Evolutionary conservation across 108 stramenopile genomes (phyloP), one percentile per base, ranked within the genome.

Genomic region (Skeletonema costatum): DNA sequence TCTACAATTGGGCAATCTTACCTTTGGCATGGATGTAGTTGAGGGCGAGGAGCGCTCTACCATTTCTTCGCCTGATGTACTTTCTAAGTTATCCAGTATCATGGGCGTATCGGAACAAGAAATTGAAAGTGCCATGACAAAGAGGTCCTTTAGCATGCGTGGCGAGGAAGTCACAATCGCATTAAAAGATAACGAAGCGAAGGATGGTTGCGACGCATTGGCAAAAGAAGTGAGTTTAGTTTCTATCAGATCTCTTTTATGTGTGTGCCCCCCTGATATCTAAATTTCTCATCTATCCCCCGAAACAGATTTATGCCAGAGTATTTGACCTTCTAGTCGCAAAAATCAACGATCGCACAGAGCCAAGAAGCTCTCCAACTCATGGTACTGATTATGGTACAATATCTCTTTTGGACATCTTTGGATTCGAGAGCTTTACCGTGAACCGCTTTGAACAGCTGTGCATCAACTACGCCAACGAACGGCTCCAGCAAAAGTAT

Each of bases 381-480:
- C 39, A 48, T 35, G 41, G 56, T 6, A 13, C 60, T 42, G 82
- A 83, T 16, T 87, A 84, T 71, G 89, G 87, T 39, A 86, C 88
- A 48, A 92, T 96, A 51, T 92, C 93, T 11, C 80, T 96, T 13
- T 66, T 98, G 69, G 98, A 98, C 86, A 97, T 98, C 60, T 98
- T 97, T 85, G 98, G 98, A 4, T 98, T 98, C 70, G 98, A 98
- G 80, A 92, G 90, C 16, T 98, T 98, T 79, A 79, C 86, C 35
- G 85, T 92, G 31, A 96, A 96, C 73, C 85, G 92, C 21, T 87
- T 86, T 71, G 93, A 97, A 74, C 96, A 98, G 87, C 87, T 98
- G 14, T 96, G 96, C 67, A 99, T 99, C 76, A 99, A 99, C 79
- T 98, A 94, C 80, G 96, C 95, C 68, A 99, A 99, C 83, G 98